Conservation (phyloP, 495 filamentous ascomycete species). For the Podospora didyma region DNA sequence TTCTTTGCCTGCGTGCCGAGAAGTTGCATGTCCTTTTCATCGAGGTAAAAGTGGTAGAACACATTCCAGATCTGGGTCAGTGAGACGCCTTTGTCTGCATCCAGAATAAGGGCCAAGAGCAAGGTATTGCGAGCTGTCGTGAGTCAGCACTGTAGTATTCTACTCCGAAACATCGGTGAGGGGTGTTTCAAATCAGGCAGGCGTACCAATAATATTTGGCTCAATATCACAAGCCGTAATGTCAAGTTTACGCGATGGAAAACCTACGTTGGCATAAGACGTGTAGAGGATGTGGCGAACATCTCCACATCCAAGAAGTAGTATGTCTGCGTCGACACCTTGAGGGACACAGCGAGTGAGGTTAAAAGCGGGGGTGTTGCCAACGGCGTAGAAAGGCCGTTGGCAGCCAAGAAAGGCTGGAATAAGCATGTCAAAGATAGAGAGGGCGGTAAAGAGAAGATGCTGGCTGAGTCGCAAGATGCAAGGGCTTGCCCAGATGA, state of each 20-base stretch:
- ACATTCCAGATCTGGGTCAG: conserved; percentile 45
- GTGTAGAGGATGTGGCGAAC: conserved; percentile 50
- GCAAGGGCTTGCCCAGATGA: too few relatives aligned
- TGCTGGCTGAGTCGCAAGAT: too few relatives aligned
- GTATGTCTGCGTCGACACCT: conserved; percentile 42
- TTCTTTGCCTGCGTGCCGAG: conserved; percentile 36
- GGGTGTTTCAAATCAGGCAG: neutral
- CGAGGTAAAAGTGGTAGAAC: conserved; percentile 50
- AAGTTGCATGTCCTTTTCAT: conserved; percentile 29
- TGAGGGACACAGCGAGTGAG: conserved; percentile 46
- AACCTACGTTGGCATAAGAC: conserved; percentile 23
- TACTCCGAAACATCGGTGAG: neutral
- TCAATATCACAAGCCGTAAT: conserved; percentile 49
- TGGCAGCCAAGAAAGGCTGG: conserved; percentile 1
- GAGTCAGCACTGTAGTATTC: conserved; percentile 5
- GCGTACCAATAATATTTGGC: conserved; percentile 42
- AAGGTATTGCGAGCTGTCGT: conserved; percentile 49
- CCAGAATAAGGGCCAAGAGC: conserved; percentile 42
- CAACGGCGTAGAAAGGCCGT: conserved; percentile 39
- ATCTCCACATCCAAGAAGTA: conserved; percentile 52
- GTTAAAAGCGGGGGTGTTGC: conserved; percentile 48
- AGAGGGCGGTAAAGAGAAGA: too few relatives aligned
- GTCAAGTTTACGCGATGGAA: conserved; percentile 25
- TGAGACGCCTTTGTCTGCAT: conserved; percentile 23
- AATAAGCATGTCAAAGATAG: conserved; percentile 18